phyloP scores from a whole-genome alignment of 441 rosid genomes.

The Theobroma grandiflorum region DNA sequence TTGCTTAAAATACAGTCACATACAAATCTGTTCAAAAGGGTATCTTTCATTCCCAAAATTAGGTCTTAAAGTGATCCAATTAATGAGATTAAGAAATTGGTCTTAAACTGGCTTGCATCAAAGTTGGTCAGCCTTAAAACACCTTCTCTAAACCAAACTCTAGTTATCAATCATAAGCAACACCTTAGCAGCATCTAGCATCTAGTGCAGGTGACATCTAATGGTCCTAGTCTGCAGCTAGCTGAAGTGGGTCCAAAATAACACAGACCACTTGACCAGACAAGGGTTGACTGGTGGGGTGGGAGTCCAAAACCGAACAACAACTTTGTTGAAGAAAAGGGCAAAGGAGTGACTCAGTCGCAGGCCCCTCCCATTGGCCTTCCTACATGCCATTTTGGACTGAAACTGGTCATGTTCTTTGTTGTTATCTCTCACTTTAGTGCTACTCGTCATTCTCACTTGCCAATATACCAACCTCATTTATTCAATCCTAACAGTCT shows the following conservation, averaged over 20 bases:
- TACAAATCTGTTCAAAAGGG: not conserved
- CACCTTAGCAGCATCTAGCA: not conserved
- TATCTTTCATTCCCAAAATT: not conserved
- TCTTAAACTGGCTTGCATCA: not conserved
- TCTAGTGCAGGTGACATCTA: conserved; percentile 10
- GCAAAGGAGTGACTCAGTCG: not conserved
- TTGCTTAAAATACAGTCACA: not conserved
- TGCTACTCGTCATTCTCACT: not conserved
- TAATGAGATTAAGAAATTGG: not conserved
- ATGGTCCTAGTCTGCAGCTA: not conserved
- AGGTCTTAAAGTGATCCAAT: not conserved
- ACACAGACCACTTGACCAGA: not conserved
- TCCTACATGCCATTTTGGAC: not conserved
- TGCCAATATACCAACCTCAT: not conserved
- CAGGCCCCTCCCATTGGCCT: not conserved
- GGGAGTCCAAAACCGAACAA: not conserved
- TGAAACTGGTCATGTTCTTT: not conserved
- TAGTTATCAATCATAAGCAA: not conserved
- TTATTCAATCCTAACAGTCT: not conserved
- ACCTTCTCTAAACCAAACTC: not conserved
- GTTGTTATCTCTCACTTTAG: not conserved
- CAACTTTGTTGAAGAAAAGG: not conserved
- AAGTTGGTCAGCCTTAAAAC: not conserved
- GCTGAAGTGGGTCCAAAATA: not conserved
- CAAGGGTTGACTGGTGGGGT: conserved; percentile 18